These are phyloP conservation scores for Syzygium aqueum DNA, from an alignment of 345 rosid species.

Conservation along the genomic window DNA sequence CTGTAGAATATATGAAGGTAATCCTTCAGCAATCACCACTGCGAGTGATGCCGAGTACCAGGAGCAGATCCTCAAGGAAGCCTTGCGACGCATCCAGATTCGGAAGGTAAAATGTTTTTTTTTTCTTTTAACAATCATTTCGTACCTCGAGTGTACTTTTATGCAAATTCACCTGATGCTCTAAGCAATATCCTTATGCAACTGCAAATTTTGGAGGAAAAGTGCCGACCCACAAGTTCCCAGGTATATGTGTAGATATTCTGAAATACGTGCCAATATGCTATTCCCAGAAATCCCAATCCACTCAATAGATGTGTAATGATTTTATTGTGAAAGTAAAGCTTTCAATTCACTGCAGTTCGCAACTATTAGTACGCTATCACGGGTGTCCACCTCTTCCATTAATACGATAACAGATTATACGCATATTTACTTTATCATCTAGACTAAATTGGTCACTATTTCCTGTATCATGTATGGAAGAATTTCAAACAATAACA, in stretches of 20 bases:
- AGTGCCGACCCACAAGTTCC: conserved; percentile 2
- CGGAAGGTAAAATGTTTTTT: conserved; percentile 16
- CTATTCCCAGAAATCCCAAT: neutral
- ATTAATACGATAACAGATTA: neutral
- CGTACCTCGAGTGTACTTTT: neutral
- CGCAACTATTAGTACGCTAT: neutral
- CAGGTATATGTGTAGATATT: conserved; percentile 2
- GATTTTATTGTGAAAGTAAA: neutral
- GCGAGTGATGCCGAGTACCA: conserved; percentile 15
- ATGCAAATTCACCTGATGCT: neutral
- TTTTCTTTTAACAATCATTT: neutral
- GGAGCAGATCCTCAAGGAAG: conserved; percentile 25
- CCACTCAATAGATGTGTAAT: neutral
- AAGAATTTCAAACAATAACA: neutral
- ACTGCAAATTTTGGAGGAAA: conserved; percentile 21
- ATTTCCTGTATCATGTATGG: neutral
- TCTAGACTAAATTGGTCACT: neutral
- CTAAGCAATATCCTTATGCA: neutral
- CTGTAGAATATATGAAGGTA: conserved; percentile 24
- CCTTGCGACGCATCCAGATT: conserved; percentile 10
- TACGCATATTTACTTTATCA: neutral
- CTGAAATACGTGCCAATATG: neutral
- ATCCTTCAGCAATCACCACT: conserved; percentile 19
- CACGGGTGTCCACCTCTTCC: neutral
- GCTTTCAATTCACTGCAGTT: neutral